These are phyloP conservation scores for Populus hybrid DNA, from an alignment of 441 rosid species.

Conservation along the genomic window DNA sequence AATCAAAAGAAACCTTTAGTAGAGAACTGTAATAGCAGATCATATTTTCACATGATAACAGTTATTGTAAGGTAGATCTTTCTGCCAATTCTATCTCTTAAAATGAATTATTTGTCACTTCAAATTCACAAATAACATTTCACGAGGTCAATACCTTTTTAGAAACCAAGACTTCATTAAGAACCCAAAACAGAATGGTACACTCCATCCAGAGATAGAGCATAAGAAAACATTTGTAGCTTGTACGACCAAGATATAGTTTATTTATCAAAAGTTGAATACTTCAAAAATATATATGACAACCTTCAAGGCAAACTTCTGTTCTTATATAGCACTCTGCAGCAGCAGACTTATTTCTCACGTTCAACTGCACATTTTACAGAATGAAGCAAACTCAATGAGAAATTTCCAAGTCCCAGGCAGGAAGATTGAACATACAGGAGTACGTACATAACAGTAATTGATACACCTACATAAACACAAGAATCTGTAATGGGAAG, in stretches of 20 bases:
- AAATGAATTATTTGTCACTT: neutral
- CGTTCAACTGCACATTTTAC: conserved; percentile 69
- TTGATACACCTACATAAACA: neutral
- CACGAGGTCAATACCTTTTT: neutral
- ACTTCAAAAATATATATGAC: conserved; percentile 4
- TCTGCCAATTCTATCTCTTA: neutral
- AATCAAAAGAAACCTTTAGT: conserved; percentile 3
- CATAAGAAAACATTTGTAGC: conserved; percentile 13
- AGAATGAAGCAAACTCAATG: conserved; percentile 15
- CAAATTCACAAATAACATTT: neutral
- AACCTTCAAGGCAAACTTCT: conserved; percentile 97
- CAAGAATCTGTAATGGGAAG: neutral
- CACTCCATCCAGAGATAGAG: neutral
- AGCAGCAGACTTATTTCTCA: conserved; percentile 95
- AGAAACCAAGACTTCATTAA: neutral
- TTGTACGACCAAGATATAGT: conserved; percentile 10
- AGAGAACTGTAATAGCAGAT: neutral
- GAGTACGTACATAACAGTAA: neutral
- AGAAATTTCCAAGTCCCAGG: conserved; percentile 8
- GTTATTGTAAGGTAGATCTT: neutral
- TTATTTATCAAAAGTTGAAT: neutral
- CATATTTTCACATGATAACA: neutral
- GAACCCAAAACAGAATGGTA: neutral
- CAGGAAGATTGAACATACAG: conserved; percentile 11
- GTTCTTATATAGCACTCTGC: conserved; percentile 91